Percentiles rank a stretch among this genome's conserved stretches.
Evolutionary conservation across 208 protist genomes (phyloP).

Genomic region (Trichomonas gallinae): DNA sequence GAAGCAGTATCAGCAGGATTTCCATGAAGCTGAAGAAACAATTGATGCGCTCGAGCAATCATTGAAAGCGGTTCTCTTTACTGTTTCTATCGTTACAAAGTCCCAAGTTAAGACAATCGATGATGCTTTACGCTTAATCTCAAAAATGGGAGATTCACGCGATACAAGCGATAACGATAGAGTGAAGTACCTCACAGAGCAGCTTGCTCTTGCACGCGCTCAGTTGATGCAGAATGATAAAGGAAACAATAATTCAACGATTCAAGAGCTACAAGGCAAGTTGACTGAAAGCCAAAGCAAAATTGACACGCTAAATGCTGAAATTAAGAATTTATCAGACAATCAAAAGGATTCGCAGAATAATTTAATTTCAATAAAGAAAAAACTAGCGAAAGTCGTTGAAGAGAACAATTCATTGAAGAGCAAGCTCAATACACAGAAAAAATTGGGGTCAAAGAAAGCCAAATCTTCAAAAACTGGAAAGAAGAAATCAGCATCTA

Average conservation of each 20-base stretch:
- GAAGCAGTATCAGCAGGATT: neutral
- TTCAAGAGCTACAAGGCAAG: neutral
- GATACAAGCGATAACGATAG: neutral
- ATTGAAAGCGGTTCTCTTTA: neutral
- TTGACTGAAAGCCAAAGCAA: neutral
- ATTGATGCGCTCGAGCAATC: neutral
- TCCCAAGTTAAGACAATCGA: neutral
- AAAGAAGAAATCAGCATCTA: neutral
- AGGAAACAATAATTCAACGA: neutral
- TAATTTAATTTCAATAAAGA: neutral
- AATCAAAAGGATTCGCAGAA: neutral
- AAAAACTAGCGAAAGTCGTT: neutral
- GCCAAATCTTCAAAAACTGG: neutral
- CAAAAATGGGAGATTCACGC: neutral
- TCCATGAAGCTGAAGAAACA: neutral
- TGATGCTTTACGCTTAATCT: neutral
- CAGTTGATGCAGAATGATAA: neutral
- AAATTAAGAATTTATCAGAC: neutral
- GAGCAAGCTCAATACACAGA: neutral
- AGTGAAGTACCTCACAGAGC: neutral
- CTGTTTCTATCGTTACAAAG: neutral
- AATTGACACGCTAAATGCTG: neutral
- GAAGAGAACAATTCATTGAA: neutral
- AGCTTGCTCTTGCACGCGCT: neutral
- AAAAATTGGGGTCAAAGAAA: neutral